A percentile compares a stretch with the other conserved stretches of the same genome.
phyloP scores from a whole-genome alignment of 1,284 basidiomycete genomes.

The Rhodotorula glutinis region DNA sequence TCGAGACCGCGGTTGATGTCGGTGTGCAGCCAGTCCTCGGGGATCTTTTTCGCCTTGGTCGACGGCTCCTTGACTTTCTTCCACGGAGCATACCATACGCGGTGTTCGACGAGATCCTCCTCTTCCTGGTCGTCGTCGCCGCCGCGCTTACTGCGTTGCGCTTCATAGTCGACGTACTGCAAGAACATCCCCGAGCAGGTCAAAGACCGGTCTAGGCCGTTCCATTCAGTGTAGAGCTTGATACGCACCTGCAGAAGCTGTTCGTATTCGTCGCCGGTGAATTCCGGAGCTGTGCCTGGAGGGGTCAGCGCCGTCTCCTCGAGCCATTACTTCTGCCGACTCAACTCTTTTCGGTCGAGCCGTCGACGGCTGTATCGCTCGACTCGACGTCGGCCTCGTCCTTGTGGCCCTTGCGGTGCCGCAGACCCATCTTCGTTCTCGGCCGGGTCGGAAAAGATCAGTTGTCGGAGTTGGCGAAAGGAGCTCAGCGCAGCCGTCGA shows the following conservation, averaged over 20 bases:
- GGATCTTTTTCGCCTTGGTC: conserved; percentile 45
- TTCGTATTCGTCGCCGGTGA: conserved; percentile 46
- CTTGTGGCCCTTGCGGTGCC: conserved; percentile 8
- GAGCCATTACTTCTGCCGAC: neutral
- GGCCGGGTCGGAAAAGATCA: too few species aligned
- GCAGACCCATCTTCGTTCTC: conserved; percentile 1
- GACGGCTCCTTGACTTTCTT: conserved; percentile 49
- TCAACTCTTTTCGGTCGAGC: neutral
- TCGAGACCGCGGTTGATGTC: conserved; percentile 53
- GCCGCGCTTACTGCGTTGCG: conserved; percentile 42
- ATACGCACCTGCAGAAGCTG: conserved; percentile 12
- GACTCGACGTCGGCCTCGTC: conserved; percentile 7
- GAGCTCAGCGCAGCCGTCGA: too few species aligned
- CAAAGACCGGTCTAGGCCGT: too few species aligned
- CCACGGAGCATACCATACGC: conserved; percentile 52
- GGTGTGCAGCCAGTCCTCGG: conserved; percentile 54
- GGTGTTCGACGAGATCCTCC: conserved; percentile 44
- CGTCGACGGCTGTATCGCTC: conserved; percentile 3
- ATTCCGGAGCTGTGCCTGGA: conserved; percentile 2
- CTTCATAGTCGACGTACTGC: conserved; percentile 45
- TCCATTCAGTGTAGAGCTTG: too few species aligned
- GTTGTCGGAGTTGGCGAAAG: too few species aligned
- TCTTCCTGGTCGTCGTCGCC: conserved; percentile 43
- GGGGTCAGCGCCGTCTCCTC: too few species aligned
- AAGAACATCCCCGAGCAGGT: conserved; percentile 32